These are phyloP conservation scores for Penicillium psychrosexuale DNA, from an alignment of 2,329 filamentous ascomycete genomes.

Conservation along the genomic window DNA sequence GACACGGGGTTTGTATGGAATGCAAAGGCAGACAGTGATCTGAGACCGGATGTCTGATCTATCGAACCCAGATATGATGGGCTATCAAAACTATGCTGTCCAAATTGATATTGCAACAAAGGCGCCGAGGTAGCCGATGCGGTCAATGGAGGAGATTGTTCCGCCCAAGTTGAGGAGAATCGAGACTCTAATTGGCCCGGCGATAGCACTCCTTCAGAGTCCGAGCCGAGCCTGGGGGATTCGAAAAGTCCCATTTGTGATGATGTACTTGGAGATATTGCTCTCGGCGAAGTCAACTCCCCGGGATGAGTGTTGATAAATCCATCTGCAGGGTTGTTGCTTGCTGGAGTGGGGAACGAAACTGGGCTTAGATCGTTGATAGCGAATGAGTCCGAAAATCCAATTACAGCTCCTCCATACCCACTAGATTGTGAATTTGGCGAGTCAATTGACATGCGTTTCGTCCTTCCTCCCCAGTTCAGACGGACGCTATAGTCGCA, in stretches of 20 bases:
- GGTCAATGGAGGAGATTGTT: conserved; percentile 17
- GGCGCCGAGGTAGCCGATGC: conserved; percentile 13
- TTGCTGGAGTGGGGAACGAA: conserved; percentile 12
- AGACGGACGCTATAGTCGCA: conserved; percentile 80
- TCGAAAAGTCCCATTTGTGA: conserved; percentile 14
- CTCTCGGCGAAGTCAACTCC: conserved; percentile 14
- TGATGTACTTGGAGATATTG: conserved; percentile 17
- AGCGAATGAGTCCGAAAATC: conserved; percentile 12
- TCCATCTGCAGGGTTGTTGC: conserved; percentile 12
- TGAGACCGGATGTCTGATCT: conserved; percentile 26
- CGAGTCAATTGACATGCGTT: conserved; percentile 49
- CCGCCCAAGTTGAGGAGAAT: conserved; percentile 22
- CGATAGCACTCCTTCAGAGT: conserved; percentile 10
- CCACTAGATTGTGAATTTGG: conserved; percentile 29
- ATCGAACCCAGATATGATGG: conserved; percentile 21
- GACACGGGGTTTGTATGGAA: conserved; percentile 33
- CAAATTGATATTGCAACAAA: conserved; percentile 19
- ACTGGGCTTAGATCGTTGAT: conserved; percentile 8
- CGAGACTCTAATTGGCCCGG: conserved; percentile 14
- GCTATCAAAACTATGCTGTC: conserved; percentile 15
- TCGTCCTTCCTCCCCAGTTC: conserved; percentile 74
- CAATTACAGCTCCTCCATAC: conserved; percentile 20
- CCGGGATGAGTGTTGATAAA: conserved; percentile 10
- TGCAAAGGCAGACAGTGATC: conserved; percentile 28
- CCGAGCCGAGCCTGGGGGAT: conserved; percentile 11